phyloP scores from a whole-genome alignment of 495 filamentous ascomycete genomes.

The Penicillium coprophilum region DNA sequence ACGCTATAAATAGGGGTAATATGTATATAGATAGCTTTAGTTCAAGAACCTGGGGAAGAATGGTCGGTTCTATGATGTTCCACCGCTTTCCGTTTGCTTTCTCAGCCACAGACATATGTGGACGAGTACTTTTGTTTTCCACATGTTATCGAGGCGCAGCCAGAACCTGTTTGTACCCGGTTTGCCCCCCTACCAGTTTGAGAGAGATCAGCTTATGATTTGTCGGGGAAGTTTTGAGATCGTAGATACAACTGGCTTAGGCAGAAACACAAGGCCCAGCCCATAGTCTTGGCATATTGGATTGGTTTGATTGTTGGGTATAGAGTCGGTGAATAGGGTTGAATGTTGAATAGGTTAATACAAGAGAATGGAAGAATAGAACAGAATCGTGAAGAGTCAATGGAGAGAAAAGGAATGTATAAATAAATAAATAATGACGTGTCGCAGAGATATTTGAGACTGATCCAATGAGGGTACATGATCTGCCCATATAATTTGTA shows the following conservation, averaged over 20 bases:
- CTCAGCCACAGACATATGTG: neutral
- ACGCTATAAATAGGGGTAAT: neutral
- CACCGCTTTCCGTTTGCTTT: conserved; percentile 2
- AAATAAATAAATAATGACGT: conserved; percentile 16
- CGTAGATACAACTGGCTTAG: conserved; percentile 2
- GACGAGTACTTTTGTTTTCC: neutral
- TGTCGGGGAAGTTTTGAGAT: neutral
- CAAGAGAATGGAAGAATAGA: neutral
- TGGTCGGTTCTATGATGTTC: neutral
- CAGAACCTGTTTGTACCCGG: conserved; percentile 5
- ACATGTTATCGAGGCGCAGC: neutral
- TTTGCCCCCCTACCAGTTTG: neutral
- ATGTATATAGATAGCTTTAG: neutral
- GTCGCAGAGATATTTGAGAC: conserved; percentile 18
- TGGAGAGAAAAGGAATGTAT: too few species aligned
- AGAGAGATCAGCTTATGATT: neutral
- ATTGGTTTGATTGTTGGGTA: neutral
- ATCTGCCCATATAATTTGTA: neutral
- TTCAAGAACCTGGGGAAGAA: conserved; percentile 1
- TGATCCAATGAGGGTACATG: conserved; percentile 12
- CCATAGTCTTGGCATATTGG: conserved; percentile 1
- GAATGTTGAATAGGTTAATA: neutral
- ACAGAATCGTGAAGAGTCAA: too few species aligned
- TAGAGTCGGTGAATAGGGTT: neutral
- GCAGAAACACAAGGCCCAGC: conserved; percentile 1